Evolutionary conservation across 257 asterid genomes (phyloP).

Genomic region (Apocynum venetum): DNA sequence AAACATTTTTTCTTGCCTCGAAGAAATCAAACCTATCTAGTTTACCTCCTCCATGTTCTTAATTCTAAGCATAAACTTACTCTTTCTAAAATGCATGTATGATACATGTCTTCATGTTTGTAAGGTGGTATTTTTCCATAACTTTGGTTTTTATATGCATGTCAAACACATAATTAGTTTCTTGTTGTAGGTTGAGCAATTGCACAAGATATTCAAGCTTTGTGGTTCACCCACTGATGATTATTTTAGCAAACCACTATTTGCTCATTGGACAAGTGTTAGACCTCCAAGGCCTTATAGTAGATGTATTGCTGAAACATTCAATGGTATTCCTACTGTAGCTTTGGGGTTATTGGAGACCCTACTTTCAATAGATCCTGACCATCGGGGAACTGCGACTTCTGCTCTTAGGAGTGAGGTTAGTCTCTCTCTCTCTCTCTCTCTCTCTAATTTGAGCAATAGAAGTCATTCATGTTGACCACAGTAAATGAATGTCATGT

Average conservation of each 20-base stretch:
- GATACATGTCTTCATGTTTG: not conserved
- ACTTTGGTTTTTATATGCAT: not conserved
- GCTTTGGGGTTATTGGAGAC: conserved; percentile 44
- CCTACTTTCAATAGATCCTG: conserved; percentile 51
- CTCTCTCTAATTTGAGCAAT: not conserved
- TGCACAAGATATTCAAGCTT: conserved; percentile 54
- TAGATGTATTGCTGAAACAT: conserved; percentile 39
- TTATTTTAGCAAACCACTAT: conserved; percentile 46
- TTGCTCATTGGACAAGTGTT: conserved; percentile 44
- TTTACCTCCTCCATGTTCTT: not conserved
- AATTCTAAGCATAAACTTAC: not conserved
- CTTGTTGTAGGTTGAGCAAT: conserved; percentile 48
- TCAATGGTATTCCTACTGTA: conserved; percentile 40
- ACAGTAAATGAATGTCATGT: too few relatives aligned
- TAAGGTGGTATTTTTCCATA: too few relatives aligned
- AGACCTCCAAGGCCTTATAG: conserved; percentile 50
- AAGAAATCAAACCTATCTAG: not conserved
- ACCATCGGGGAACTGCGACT: conserved; percentile 44
- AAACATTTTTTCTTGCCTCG: not conserved
- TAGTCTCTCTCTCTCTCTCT: not conserved
- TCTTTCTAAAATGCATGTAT: not conserved
- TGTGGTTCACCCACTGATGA: conserved; percentile 64
- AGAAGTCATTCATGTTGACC: not conserved
- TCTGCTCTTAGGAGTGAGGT: conserved; percentile 49
- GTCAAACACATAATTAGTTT: not conserved